phyloP scores from a whole-genome alignment of 2,329 filamentous ascomycete genomes.

The Cladosporium sp. region DNA sequence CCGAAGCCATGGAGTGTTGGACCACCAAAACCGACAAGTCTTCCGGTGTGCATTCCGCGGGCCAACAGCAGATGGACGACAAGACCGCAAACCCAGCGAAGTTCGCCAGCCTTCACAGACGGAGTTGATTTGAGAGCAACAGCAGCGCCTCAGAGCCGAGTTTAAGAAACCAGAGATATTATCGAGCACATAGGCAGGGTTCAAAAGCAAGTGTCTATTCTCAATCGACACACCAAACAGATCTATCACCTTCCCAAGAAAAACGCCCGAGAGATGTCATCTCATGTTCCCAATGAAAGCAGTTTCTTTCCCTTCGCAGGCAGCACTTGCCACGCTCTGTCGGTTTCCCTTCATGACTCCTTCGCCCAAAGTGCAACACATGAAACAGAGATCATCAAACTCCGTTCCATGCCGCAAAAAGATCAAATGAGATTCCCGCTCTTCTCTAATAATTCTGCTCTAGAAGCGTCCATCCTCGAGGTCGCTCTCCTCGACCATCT shows the following conservation, averaged over 20 bases:
- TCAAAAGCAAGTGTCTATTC: background rate
- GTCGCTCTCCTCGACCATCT: conserved; percentile 44
- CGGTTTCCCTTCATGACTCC: background rate
- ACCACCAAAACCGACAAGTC: background rate
- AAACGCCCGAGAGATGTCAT: background rate
- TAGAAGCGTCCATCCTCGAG: conserved; percentile 38
- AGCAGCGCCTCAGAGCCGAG: too few relatives aligned
- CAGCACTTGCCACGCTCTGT: conserved; percentile 9
- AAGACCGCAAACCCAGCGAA: background rate
- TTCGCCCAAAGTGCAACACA: background rate
- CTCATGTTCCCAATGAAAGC: background rate
- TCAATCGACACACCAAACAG: background rate
- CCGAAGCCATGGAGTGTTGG: background rate
- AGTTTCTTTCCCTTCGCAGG: background rate
- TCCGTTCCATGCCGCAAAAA: background rate
- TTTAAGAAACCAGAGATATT: background rate
- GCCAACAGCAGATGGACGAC: background rate
- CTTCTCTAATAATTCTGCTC: background rate
- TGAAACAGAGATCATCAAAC: background rate
- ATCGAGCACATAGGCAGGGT: background rate
- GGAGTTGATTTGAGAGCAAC: background rate
- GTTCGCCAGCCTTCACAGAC: background rate
- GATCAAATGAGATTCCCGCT: conserved; percentile 42
- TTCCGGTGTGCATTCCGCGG: background rate
- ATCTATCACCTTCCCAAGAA: background rate